Evolutionary conservation across 768 basidiomycete species (phyloP), one percentile per base, ranked within the genome.

Genomic region (Fibroporia radiculosa): DNA sequence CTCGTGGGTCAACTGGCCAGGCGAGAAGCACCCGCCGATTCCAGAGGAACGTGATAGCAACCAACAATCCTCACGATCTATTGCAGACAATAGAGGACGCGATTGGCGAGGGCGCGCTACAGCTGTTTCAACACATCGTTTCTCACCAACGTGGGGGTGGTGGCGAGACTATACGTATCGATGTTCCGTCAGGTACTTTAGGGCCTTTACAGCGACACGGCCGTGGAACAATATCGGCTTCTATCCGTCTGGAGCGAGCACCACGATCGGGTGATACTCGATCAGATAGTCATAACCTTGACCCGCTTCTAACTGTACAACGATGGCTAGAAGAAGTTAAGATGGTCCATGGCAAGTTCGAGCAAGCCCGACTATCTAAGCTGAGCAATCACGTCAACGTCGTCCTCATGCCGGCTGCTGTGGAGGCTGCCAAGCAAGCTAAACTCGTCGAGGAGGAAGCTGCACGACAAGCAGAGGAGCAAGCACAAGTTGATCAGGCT

Each of bases 281-380:
- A 6, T 29, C 64, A 5, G 77, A 80, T 48, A 72, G 66, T 31
- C 79, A 78, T 28, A 37, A 22, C 13, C 82, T 91, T 39, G 81
- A 86, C 25, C 90, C 92, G 1, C 65, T 89, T 44, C 70, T 86
- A 8, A 95, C 93, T 1, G 59, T 82, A 24, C 86, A 90, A 55
- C 77, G 93, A 46, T 97, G 93, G 93, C 68, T 76, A 1, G 92
- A 95, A 58, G 93, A 95, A 62, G 80, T 78, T 48, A 88, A 85
- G 57, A 80, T 88, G 25, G 65, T 88, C 19, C 82, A 91, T 46
- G 83, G 86, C 13, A 80, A 80, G 51, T 84, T 84, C 47, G 76
- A 82, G 7, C 62, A 73, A 10, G 81, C 86, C 46, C 75, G 90
- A 16, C 70, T 79, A 16, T 69, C 63, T 19, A 86, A 78, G 53